These are phyloP conservation scores for Pseudocercospora musae DNA, from an alignment of 2,329 filamentous ascomycete genomes.

Conservation along the genomic window DNA sequence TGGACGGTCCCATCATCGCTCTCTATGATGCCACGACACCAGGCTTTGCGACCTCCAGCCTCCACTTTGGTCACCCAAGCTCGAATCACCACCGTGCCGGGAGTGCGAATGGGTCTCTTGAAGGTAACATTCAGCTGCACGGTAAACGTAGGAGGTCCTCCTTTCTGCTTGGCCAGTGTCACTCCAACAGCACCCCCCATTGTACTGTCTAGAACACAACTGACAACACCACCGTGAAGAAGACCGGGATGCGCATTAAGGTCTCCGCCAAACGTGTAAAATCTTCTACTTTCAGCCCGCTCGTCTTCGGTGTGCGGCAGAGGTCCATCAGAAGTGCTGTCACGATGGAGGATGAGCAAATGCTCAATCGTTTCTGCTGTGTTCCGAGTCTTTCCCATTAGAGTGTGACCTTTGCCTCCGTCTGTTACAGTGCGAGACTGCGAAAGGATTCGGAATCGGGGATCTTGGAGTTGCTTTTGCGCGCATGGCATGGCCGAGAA, in stretches of 20 bases:
- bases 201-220: slow-evolving; percentile 20
- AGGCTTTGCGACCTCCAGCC: slow-evolving; percentile 21
- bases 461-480: slow-evolving; percentile 13
- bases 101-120: slow-evolving; percentile 22
- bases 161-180: slow-evolving; percentile 12
- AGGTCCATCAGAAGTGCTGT: background rate
- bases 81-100: slow-evolving; percentile 20
- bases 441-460: slow-evolving; percentile 16
- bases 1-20: slow-evolving; percentile 21
- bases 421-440: slow-evolving; percentile 19
- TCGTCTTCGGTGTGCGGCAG: slow-evolving; percentile 11
- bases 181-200: slow-evolving; percentile 17
- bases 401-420: slow-evolving; percentile 19
- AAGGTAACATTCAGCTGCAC: slow-evolving; percentile 25
- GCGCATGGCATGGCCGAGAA: slow-evolving; percentile 19
- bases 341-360: slow-evolving; percentile 18
- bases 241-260: slow-evolving; percentile 24
- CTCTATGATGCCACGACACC: slow-evolving; percentile 21
- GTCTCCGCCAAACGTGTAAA: slow-evolving; percentile 24
- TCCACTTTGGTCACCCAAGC: slow-evolving; percentile 22
- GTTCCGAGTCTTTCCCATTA: slow-evolving; percentile 27
- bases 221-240: slow-evolving; percentile 22
- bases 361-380: slow-evolving; percentile 18
- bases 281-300: slow-evolving; percentile 17
- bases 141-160: slow-evolving; percentile 17